Evolutionary conservation across 1,284 basidiomycete genomes (phyloP).

Genomic region (Irpex rosettiformis): DNA sequence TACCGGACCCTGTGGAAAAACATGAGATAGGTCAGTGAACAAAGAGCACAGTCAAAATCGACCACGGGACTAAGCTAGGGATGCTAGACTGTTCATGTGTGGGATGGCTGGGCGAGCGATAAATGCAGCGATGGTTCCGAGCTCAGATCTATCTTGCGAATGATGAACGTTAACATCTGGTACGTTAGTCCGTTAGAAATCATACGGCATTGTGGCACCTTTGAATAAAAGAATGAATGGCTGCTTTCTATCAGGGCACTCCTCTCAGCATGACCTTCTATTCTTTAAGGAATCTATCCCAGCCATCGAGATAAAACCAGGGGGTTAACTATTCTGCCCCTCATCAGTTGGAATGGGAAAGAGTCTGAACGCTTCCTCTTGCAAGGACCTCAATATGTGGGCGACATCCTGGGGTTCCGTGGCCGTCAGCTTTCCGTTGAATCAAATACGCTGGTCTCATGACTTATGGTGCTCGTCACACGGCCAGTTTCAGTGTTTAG

Average conservation of each 20-base stretch:
- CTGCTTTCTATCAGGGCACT: too few species aligned
- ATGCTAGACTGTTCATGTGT: not conserved
- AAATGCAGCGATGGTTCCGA: not conserved
- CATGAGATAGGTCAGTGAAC: too few species aligned
- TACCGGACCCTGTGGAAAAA: not conserved
- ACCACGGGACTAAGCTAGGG: not conserved
- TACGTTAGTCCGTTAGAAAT: not conserved
- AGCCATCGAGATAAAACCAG: too few species aligned
- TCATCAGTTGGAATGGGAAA: too few species aligned
- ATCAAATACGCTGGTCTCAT: not conserved
- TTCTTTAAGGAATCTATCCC: too few species aligned
- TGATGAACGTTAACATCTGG: too few species aligned
- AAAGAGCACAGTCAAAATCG: not conserved
- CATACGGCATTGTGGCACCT: not conserved
- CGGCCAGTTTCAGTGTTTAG: not conserved
- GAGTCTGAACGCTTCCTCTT: too few species aligned
- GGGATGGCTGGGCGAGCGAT: not conserved
- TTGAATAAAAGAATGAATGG: not conserved
- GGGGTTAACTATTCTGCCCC: too few species aligned
- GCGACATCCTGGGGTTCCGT: too few species aligned
- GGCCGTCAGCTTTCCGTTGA: not conserved
- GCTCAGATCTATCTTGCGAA: too few species aligned
- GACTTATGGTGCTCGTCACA: not conserved
- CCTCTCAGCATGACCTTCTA: too few species aligned
- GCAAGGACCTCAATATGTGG: too few species aligned